Percentiles rank a stretch among this genome's conserved stretches.
phyloP scores from a whole-genome alignment of 2,329 filamentous ascomycete species.

The Trichoderma sp. region DNA sequence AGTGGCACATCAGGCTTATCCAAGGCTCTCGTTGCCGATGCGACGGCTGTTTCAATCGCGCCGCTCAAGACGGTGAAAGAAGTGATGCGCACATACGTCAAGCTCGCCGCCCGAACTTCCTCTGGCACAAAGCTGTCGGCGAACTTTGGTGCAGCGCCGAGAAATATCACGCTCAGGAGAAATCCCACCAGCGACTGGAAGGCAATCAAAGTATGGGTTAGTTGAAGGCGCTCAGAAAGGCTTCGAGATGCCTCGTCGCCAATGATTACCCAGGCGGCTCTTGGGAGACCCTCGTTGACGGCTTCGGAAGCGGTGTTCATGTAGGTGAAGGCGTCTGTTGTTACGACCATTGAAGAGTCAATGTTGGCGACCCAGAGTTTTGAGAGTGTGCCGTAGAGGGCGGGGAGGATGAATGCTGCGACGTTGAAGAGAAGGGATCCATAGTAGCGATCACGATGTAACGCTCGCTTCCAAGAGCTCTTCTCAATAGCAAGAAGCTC shows the following conservation, averaged over 20 bases:
- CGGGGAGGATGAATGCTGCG: constrained; percentile 61
- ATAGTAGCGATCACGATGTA: constrained; percentile 39
- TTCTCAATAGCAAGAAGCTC: neutral
- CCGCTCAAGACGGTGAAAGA: constrained; percentile 62
- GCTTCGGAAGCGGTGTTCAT: constrained; percentile 66
- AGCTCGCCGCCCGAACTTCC: constrained; percentile 53
- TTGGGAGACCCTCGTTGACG: constrained; percentile 69
- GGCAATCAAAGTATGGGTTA: constrained; percentile 62
- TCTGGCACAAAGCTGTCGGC: constrained; percentile 61
- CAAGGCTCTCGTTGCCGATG: constrained; percentile 60
- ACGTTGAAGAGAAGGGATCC: constrained; percentile 64
- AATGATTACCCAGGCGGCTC: constrained; percentile 67
- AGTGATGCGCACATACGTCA: constrained; percentile 64
- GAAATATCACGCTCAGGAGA: constrained; percentile 59
- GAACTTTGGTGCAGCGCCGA: constrained; percentile 52
- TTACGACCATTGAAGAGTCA: constrained; percentile 48
- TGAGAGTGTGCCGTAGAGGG: constrained; percentile 63
- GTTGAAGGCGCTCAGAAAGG: constrained; percentile 49
- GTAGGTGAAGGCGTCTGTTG: constrained; percentile 60
- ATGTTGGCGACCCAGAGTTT: constrained; percentile 72
- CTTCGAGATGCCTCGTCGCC: constrained; percentile 59
- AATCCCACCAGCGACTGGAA: constrained; percentile 58
- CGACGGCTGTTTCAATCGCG: constrained; percentile 62
- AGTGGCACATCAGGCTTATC: constrained; percentile 69
- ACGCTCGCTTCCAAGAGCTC: neutral